Evolutionary conservation across 1,284 basidiomycete species (phyloP), one percentile per base, ranked within the genome.

Genomic region (Apiotrichum sp.): DNA sequence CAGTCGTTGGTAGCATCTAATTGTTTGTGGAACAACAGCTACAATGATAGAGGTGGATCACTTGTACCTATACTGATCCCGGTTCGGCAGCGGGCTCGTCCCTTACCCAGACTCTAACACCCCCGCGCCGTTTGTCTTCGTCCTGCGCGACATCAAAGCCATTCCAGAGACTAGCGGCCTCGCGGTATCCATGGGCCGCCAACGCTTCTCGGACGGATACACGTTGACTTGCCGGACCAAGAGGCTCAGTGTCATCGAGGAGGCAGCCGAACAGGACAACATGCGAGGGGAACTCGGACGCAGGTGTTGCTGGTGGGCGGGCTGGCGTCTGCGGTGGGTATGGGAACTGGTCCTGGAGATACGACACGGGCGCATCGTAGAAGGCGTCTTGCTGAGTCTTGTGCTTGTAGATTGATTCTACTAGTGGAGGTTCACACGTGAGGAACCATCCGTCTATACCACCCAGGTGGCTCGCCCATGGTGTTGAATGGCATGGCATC

Each of bases 401-500:
- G 73, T 96, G 95, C 41, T 54, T 47, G 34, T 50, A 13, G 6
- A 2, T 34, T 13, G 8, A 10, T 29, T 11, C 11, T 32, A 1
- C 74, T 1, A 93, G 72, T 0, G 93, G 93, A 2, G 93, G 93
- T 67, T 96, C 93, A 67, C 93, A 98, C 3, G 88, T 87, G 33
- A 97, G 69, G 45, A 87, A 84, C 91, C 93, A 97, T 61, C 80
- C 79, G 9, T 86, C 78, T 41, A 85, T 79, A 11, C 79, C 75
- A 35, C 83, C 78, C 69, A 98, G 74, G 73, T 93, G 88, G 4
- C 91, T 86, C 67, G 92, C 88, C 80, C 92, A 95, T 3, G 95
- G 95, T 0, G 88, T 92, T n/a, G 92, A 96, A 77, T 99, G 96
- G 65, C 96, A 99, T 3, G 96, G 96, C 89, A 93, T 95, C 16